These are phyloP conservation scores for Podospora pseudoanserina DNA, from an alignment of 495 filamentous ascomycete species.

Conservation along the genomic window DNA sequence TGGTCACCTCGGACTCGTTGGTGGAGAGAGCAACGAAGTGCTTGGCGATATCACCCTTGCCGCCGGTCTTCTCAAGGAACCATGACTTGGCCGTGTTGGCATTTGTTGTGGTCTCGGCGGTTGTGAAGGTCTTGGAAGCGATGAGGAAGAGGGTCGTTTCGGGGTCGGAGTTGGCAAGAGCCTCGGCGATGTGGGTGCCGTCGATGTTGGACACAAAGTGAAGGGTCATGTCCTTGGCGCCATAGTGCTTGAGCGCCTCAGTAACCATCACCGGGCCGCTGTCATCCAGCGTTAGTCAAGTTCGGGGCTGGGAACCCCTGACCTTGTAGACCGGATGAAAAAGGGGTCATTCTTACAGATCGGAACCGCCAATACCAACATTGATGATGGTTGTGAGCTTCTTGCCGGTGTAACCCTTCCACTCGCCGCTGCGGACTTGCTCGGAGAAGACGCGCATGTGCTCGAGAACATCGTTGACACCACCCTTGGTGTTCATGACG, in stretches of 20 bases:
- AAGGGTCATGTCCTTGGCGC: conserved; percentile 73
- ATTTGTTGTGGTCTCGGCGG: conserved; percentile 93
- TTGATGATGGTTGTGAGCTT: conserved; percentile 94
- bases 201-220: conserved; percentile 99
- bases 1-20: conserved; percentile 89
- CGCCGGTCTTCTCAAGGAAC: conserved; percentile 80
- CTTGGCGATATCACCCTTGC: conserved; percentile 85
- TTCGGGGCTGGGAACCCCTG: background rate
- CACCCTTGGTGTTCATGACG: conserved; percentile 71
- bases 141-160: conserved; percentile 97
- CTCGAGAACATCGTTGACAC: conserved; percentile 82
- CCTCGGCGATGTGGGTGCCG: conserved; percentile 95
- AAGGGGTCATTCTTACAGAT: conserved; percentile 64
- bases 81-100: conserved; percentile 94
- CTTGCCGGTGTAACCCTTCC: conserved; percentile 99
- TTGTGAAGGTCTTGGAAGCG: conserved; percentile 99
- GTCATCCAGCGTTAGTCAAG: background rate
- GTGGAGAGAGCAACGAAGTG: conserved; percentile 98
- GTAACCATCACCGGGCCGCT: conserved; percentile 98
- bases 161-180: conserved; percentile 79
- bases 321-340: background rate
- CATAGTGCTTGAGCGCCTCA: conserved; percentile 93
- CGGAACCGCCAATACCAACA: conserved; percentile 95
- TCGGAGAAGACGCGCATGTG: conserved; percentile 98
- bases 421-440: conserved; percentile 88